phyloP scores from a whole-genome alignment of 148 eudicot genomes.

The Oxyria digyna region DNA sequence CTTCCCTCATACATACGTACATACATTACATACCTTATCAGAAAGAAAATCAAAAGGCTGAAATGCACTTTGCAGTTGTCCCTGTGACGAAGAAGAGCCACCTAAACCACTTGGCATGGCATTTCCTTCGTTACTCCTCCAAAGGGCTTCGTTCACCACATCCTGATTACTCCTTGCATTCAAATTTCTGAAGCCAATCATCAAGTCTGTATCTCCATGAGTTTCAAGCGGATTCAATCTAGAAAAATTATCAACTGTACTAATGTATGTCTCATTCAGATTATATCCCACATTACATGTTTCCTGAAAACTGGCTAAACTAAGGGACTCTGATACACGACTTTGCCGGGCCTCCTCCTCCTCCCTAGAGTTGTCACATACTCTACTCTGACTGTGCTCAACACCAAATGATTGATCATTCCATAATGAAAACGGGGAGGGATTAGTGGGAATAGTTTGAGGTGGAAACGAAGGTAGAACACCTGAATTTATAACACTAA shows the following conservation, averaged over 20 bases:
- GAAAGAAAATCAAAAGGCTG: conserved; percentile 39
- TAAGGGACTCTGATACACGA: conserved; percentile 34
- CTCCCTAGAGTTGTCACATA: conserved; percentile 23
- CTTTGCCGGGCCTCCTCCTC: conserved; percentile 34
- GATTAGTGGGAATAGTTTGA: conserved; percentile 18
- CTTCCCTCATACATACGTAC: no score
- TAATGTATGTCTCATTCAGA: conserved; percentile 31
- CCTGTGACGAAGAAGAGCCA: conserved; percentile 38
- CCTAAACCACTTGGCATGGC: conserved; percentile 36
- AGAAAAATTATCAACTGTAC: conserved; percentile 39
- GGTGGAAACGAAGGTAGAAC: conserved; percentile 26
- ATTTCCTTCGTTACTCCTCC: conserved; percentile 53
- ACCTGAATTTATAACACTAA: conserved; percentile 26
- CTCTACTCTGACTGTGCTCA: conserved; percentile 26
- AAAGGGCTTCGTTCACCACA: conserved; percentile 35
- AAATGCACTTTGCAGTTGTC: conserved; percentile 41
- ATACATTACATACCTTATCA: conserved; percentile 50
- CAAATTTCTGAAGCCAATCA: conserved; percentile 52
- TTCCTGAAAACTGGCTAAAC: conserved; percentile 40
- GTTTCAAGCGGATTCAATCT: conserved; percentile 28
- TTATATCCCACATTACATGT: conserved; percentile 30
- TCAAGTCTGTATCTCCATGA: conserved; percentile 43
- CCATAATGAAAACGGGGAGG: conserved; percentile 34
- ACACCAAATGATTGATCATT: conserved; percentile 39
- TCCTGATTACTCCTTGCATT: conserved; percentile 31